These are phyloP conservation scores for Arabidopsis suecica DNA, from an alignment of 345 rosid genomes.

Conservation along the genomic window DNA sequence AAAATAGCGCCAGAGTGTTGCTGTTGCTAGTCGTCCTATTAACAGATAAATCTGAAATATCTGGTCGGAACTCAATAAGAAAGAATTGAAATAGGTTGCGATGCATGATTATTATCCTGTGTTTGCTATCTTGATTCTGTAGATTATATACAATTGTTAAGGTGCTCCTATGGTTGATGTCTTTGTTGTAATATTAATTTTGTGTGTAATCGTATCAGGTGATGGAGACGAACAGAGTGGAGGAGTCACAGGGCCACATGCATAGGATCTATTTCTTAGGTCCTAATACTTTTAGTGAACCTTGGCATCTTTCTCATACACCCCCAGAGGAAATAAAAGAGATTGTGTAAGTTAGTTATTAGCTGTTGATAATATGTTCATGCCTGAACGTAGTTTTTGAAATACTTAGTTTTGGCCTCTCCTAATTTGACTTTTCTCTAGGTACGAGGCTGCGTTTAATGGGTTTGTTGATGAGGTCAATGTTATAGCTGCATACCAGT, in stretches of 20 bases:
- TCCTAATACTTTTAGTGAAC: constrained; percentile 84
- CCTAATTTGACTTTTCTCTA: constrained; percentile 39
- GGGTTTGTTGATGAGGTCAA: constrained; percentile 92
- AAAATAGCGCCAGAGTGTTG: background rate
- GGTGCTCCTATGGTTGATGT: constrained; percentile 4
- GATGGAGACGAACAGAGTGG: constrained; percentile 83
- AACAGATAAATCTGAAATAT: background rate
- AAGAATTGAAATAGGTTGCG: background rate
- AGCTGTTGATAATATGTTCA: background rate
- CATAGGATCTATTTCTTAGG: constrained; percentile 94
- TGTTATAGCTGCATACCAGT: constrained; percentile 83
- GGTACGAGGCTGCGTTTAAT: constrained; percentile 87
- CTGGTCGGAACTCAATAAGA: background rate
- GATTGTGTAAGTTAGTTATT: constrained; percentile 71
- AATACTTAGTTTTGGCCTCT: constrained; percentile 14
- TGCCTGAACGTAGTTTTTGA: constrained; percentile 18
- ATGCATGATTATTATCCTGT: background rate
- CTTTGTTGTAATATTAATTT: background rate
- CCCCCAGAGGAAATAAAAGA: constrained; percentile 86
- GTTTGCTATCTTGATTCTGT: background rate
- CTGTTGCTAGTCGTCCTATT: background rate
- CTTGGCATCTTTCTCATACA: constrained; percentile 83
- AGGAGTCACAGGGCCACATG: constrained; percentile 88
- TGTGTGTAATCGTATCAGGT: constrained; percentile 56
- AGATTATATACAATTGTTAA: background rate